A percentile compares a stretch with the other conserved stretches of the same genome.
phyloP scores from a whole-genome alignment of 2,329 filamentous ascomycete species.

The Diplodia corticola region DNA sequence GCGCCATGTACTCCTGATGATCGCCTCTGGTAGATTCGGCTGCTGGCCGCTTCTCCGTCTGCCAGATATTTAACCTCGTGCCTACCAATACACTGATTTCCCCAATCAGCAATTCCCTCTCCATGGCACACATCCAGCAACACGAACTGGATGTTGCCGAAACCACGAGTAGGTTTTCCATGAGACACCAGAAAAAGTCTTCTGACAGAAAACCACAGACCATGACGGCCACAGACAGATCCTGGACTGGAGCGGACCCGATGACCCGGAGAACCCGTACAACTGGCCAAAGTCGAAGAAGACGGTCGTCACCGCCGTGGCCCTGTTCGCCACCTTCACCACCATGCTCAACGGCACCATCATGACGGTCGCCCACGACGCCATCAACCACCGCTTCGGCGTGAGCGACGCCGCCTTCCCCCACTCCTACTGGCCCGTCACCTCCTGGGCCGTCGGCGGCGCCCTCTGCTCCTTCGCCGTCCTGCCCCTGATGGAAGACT shows the following conservation, averaged over 20 bases:
- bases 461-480: slow-evolving; percentile 39
- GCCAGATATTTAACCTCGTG: not conserved
- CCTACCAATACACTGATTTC: too few relatives aligned
- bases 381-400: slow-evolving; percentile 36
- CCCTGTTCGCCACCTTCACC: slow-evolving; percentile 36
- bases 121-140: not conserved
- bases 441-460: slow-evolving; percentile 40
- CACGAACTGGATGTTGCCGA: not conserved
- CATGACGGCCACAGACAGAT: slow-evolving; percentile 26
- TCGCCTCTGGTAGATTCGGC: too few relatives aligned
- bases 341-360: slow-evolving; percentile 41
- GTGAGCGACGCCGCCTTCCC: slow-evolving; percentile 39
- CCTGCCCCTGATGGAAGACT: slow-evolving; percentile 42
- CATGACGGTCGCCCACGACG: slow-evolving; percentile 37
- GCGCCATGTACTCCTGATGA: not conserved
- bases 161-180: not conserved
- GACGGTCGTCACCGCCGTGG: slow-evolving; percentile 36
- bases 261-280: slow-evolving; percentile 38
- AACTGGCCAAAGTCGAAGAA: slow-evolving; percentile 38
- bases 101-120: not conserved
- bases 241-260: slow-evolving; percentile 56
- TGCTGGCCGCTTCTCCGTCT: not conserved
- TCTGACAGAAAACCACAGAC: not conserved
- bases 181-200: not conserved
- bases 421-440: slow-evolving; percentile 43